phyloP scores from a whole-genome alignment of 257 asterid genomes.

The Solanum appendiculatum region DNA sequence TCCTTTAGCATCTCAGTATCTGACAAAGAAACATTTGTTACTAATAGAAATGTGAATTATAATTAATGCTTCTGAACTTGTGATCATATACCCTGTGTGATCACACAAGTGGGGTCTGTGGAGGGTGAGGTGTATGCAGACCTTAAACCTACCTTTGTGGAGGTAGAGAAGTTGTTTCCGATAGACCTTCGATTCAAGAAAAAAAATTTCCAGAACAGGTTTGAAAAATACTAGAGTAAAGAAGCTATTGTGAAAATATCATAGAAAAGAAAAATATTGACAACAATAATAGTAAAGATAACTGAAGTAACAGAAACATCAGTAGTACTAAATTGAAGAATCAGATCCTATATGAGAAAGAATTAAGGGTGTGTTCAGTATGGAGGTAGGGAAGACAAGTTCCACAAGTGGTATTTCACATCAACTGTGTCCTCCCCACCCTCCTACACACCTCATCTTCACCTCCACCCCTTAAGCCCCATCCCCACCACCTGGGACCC shows the following conservation, averaged over 20 bases:
- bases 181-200: not conserved
- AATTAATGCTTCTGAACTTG: not conserved
- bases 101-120: not conserved
- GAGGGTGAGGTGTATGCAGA: not conserved
- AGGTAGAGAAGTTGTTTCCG: not conserved
- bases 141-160: not conserved
- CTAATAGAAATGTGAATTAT: not conserved
- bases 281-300: no score
- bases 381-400: not conserved
- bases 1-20: slow-evolving; percentile 70
- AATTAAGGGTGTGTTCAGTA: not conserved
- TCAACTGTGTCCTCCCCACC: not conserved
- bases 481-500: not conserved
- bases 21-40: slow-evolving; percentile 9
- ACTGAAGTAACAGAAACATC: no score
- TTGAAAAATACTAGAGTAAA: not conserved
- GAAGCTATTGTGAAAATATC: not conserved
- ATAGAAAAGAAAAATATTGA: not conserved
- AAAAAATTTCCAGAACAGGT: not conserved
- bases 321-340: not conserved
- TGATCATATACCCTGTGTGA: not conserved
- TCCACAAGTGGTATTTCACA: not conserved
- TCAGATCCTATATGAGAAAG: not conserved
- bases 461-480: not conserved
- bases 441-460: not conserved